Evolutionary conservation across 2,329 filamentous ascomycete genomes (phyloP).

Genomic region (Pyricularia grisea): DNA sequence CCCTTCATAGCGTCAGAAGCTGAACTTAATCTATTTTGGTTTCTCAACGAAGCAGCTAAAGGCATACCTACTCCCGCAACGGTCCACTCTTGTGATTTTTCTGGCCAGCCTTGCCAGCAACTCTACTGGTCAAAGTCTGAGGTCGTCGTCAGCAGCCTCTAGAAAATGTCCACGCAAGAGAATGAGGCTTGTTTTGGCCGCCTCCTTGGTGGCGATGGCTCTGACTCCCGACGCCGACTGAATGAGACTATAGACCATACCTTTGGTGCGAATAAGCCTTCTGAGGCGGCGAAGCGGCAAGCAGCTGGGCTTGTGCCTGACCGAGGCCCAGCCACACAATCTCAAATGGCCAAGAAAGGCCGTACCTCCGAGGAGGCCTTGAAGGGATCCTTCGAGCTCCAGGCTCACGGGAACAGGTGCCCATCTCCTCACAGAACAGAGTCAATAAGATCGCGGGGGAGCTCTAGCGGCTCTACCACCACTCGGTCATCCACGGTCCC

Average conservation of each 20-base stretch:
- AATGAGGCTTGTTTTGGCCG: neutral
- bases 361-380: neutral
- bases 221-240: neutral
- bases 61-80: neutral
- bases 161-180: neutral
- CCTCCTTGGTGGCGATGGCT: neutral
- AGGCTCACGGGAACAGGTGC: neutral
- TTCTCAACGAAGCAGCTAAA: neutral
- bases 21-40: neutral
- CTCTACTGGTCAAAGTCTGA: neutral
- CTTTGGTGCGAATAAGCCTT: neutral
- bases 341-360: neutral
- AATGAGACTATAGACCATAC: neutral
- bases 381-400: neutral
- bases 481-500: neutral
- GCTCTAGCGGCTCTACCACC: neutral
- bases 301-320: neutral
- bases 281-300: neutral
- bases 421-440: neutral
- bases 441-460: neutral
- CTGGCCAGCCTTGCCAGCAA: neutral
- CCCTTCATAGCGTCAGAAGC: neutral
- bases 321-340: neutral
- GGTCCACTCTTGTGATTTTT: neutral
- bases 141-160: neutral